Evolutionary conservation across 805 yeast genomes (phyloP), one percentile per base, ranked within the genome.

Genomic region (Candida silvicultrix): DNA sequence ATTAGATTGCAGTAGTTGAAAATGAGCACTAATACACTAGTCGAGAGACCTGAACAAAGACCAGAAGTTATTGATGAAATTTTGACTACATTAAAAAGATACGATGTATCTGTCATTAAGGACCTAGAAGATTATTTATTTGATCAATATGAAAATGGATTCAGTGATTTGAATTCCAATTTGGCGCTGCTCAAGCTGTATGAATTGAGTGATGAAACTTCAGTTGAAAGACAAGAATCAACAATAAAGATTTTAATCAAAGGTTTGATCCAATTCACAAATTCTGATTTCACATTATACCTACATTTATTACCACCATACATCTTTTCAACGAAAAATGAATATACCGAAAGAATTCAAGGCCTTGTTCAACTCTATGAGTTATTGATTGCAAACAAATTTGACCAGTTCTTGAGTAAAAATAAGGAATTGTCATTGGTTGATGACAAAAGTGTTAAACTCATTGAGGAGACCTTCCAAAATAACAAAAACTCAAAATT

Each of bases 101-200:
- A 73, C 58, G 72, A 73, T 49, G 67, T 67, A 19, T 66, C 66
- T 12, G 71, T 69, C 20, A 66, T 69, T 49, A 65, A 67, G 44
- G 70, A 66, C 29, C 60, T 74, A 20, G 75, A 74, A 55, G 71
- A 69, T n/a, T 74, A 74, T 49, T 65, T 72, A 38, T 54, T 55
- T 32, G 51, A 59, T 21, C 78, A 74, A 52, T 68, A 72, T 52
- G 46, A 53, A 15, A 58, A 59, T 19, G 62, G 60, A 23, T 72
- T 60, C 53, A 60, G 61, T 45, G 75, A 70, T 52, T 57, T 71
- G 40, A 64, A 59, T 50, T 72, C 78, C 49, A 73, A 72, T 54
- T 53, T 73, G 55, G 78, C 78, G 1, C 61, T 74, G 20, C 59
- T 74, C 49, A 74, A 74, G 47, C 62, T 74, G 42, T 73, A 66